phyloP scores from a whole-genome alignment of 176 grass and related monocot species.

The Miscanthus lutarioriparius region DNA sequence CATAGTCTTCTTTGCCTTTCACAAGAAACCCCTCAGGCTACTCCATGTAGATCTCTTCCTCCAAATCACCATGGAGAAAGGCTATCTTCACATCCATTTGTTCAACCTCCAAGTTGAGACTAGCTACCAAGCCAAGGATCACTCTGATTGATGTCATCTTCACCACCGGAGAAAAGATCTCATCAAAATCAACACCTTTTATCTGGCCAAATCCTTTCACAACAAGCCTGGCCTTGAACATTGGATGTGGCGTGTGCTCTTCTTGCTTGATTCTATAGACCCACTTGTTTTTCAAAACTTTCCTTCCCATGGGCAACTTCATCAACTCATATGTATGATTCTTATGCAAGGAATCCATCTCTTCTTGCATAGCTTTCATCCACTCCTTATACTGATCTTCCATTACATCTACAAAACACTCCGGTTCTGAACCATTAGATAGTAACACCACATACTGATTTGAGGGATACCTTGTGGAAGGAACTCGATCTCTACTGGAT shows the following conservation, averaged over 20 bases:
- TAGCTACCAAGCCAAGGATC: background rate
- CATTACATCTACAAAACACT: too few species aligned
- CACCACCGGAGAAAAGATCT: background rate
- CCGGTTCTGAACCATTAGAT: too few species aligned
- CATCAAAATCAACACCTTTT: background rate
- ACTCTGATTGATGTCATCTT: conserved; percentile 11
- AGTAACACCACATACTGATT: conserved; percentile 4
- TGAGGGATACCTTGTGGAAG: background rate
- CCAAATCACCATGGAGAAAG: conserved; percentile 15
- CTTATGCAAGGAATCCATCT: conserved; percentile 14
- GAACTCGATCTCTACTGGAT: background rate
- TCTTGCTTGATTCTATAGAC: conserved; percentile 12
- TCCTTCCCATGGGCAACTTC: background rate
- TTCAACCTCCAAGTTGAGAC: background rate
- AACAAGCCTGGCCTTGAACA: background rate
- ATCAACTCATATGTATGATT: conserved; percentile 12
- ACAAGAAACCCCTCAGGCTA: conserved; percentile 16
- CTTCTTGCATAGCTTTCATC: conserved; percentile 14
- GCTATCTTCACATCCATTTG: conserved; percentile 20
- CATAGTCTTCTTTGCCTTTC: background rate
- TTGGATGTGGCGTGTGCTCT: background rate
- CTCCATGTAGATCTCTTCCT: conserved; percentile 27
- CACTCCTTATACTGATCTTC: background rate
- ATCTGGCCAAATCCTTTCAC: background rate
- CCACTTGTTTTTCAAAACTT: background rate